Conservation (phyloP, 2,329 filamentous ascomycete species). For the Phialemonium atrogriseum region DNA sequence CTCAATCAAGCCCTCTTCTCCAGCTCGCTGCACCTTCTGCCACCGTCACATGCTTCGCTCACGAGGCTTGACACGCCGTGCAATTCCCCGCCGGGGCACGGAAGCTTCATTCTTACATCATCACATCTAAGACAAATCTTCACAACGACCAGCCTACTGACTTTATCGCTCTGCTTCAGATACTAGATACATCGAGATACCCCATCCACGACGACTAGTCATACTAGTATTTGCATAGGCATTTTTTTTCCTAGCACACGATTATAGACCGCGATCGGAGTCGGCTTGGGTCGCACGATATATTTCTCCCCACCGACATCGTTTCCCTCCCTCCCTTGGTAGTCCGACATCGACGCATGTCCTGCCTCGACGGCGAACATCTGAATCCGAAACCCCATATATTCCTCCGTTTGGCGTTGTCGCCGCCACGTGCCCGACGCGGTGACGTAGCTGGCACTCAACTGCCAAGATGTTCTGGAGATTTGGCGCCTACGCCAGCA, state of each 20-base stretch:
- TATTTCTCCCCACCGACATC: background rate
- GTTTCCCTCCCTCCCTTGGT: background rate
- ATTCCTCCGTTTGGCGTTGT: constrained; percentile 7
- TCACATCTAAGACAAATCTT: too few relatives aligned
- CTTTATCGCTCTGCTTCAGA: too few relatives aligned
- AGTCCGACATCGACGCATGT: background rate
- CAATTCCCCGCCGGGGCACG: too few relatives aligned
- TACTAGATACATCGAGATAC: constrained; percentile 2
- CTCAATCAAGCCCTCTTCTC: too few relatives aligned
- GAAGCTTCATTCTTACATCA: too few relatives aligned
- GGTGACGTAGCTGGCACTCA: constrained; percentile 16
- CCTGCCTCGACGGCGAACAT: background rate
- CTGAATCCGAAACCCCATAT: background rate
- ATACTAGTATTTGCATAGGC: background rate
- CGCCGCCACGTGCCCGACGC: constrained; percentile 12
- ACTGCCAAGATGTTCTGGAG: constrained; percentile 91
- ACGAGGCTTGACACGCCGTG: too few relatives aligned
- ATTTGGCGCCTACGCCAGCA: constrained; percentile 97
- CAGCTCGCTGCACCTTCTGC: too few relatives aligned
- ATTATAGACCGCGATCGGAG: background rate
- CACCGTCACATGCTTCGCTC: too few relatives aligned
- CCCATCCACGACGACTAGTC: background rate
- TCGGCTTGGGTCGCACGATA: background rate
- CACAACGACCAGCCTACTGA: too few relatives aligned
- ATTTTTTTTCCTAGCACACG: background rate